phyloP scores from a whole-genome alignment of 176 grass and related monocot species.

The Oropetium thomaeum region DNA sequence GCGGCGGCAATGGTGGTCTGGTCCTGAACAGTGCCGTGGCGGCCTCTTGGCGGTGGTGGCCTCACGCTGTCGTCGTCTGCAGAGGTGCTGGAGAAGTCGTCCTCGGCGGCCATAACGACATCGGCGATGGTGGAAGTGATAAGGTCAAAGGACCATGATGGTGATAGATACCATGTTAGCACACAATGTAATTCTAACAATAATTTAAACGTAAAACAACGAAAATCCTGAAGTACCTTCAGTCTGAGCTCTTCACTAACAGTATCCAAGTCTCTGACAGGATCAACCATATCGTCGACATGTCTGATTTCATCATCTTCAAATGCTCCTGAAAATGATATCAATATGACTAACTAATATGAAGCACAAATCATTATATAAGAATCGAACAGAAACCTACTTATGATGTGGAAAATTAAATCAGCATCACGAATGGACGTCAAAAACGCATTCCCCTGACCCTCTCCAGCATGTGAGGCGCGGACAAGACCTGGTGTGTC shows the following conservation, averaged over 20 bases:
- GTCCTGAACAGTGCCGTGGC: no score
- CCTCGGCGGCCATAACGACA: no score
- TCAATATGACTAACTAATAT: not conserved
- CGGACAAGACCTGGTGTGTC: conserved; percentile 91
- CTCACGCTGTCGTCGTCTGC: no score
- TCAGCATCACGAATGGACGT: conserved; percentile 94
- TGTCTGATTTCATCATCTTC: conserved; percentile 88
- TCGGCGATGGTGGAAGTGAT: no score
- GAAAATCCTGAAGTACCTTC: conserved; percentile 56
- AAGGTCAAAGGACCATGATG: no score
- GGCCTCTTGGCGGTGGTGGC: no score
- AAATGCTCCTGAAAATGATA: conserved; percentile 75
- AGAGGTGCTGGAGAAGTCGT: no score
- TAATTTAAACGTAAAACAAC: no score
- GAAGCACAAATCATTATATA: not conserved
- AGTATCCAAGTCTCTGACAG: conserved; percentile 94
- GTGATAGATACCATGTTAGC: no score
- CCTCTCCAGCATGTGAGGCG: conserved; percentile 82
- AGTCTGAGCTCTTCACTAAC: conserved; percentile 83
- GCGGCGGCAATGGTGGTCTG: no score
- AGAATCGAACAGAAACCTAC: conserved; percentile 45
- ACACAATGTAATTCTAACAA: no score
- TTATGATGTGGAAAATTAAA: conserved; percentile 96
- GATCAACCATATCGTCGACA: conserved; percentile 87
- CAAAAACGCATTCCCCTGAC: conserved; percentile 82